Evolutionary conservation across 1,139 yeast species (phyloP), one percentile per base, ranked within the genome.

Genomic region (Blastobotrys apis): DNA sequence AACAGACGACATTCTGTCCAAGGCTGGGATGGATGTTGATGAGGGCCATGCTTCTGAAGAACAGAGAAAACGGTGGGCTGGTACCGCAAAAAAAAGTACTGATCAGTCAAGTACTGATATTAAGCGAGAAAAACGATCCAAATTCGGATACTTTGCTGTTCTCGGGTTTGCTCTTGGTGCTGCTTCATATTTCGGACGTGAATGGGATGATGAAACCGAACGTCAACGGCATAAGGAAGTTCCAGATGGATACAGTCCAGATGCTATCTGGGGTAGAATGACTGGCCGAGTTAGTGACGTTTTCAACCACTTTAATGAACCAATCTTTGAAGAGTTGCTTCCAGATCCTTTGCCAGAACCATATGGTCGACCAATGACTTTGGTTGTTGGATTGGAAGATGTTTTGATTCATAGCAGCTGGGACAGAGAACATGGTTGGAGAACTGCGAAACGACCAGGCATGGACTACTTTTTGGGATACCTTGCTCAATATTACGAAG

Each of bases 391-490:
- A 22, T 75, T 92, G 58, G 98, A 92, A 56, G 98, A 92, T 62
- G 72, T 92, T 51, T 75, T 92, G 63, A 79, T 90, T 50, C 96
- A 92, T 66, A 82, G 95, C 38, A 86, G 83, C 50, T 92, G 98
- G 98, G 79, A 85, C 49, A 80, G 88, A 55, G 80, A 86, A 65
- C 76, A 81, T 62, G 98, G 98, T 44, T 92, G 99, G 99, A 81
- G 95, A 71, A 92, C 97, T 17, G 97, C 95, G 36, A 94, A 94
- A 74, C 85, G 99, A 71, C 98, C 98, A 35, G 99, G 98, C 49
- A 80, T 87, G 51, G 98, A 94, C 68, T 94, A 94, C 73, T 92
- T 92, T 71, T 72, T 92, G 64, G 95, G 95, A 30, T 92, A 92
- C 68, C 74, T 92, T 58, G 85, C 96, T 5, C 96, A 87, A 67